phyloP scores from a whole-genome alignment of 1,284 basidiomycete genomes.

The Marasmius sp. region DNA sequence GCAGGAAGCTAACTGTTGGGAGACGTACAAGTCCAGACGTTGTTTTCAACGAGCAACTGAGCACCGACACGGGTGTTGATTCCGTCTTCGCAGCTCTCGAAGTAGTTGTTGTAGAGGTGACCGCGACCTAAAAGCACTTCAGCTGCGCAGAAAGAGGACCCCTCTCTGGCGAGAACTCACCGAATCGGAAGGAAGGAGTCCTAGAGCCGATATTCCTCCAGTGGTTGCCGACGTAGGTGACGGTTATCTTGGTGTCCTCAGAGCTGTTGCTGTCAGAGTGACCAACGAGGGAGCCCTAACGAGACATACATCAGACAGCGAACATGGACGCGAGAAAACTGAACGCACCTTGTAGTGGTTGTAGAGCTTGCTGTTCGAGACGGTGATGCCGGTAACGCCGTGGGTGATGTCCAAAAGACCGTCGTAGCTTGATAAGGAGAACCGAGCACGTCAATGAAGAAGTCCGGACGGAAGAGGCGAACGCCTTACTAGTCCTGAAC shows the following conservation, averaged over 20 bases:
- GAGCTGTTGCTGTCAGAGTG: conserved; percentile 42
- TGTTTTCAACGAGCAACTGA: conserved; percentile 47
- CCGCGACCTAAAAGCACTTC: conserved; percentile 27
- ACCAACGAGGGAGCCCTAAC: conserved; percentile 35
- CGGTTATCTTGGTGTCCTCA: conserved; percentile 30
- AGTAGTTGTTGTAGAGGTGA: conserved; percentile 47
- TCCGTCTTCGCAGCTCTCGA: conserved; percentile 40
- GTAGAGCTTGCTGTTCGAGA: conserved; percentile 38
- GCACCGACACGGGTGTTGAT: conserved; percentile 51
- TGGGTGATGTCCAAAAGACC: conserved; percentile 41
- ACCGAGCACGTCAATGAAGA: neutral
- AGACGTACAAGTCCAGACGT: conserved; percentile 37
- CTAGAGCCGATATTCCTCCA: conserved; percentile 38
- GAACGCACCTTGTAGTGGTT: conserved; percentile 36
- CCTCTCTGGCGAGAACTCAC: neutral
- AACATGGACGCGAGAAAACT: no score
- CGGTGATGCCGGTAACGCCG: conserved; percentile 39
- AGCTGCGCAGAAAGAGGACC: neutral
- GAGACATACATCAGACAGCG: neutral
- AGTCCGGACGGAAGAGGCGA: no score
- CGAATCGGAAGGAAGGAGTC: conserved; percentile 33
- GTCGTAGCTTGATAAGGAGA: conserved; percentile 32
- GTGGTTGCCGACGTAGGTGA: conserved; percentile 40
- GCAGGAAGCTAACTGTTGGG: no score
- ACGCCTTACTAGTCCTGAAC: conserved; percentile 18